Base-by-base conservation (phyloP, 2,329 filamentous ascomycete species). In the Sporothrix inflata region DNA sequence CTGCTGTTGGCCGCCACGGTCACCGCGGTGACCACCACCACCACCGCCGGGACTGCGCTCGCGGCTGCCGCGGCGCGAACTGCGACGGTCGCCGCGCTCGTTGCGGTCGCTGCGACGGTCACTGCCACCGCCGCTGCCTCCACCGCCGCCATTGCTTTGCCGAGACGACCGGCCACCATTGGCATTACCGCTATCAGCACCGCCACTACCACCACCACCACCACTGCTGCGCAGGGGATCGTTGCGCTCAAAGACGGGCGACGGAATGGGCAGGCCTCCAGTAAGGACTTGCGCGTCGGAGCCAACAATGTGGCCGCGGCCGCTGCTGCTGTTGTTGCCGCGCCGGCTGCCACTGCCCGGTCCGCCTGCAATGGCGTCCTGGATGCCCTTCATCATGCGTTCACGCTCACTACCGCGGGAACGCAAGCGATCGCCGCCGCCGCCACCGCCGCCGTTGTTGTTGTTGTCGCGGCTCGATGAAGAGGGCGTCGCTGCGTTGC, bases 221-320 rank as follows among this genome's bases (percentile, higher is more conserved):
- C 45, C 53, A 12, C 49, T 45, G 67, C 42, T 34, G n/a, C 42
- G 30, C 4, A 69, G 42, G 4, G 83, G 79, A 49, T 88, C 85
- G 38, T 81, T 60, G 34, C 84, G 83, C 73, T 89, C 87, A 27
- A 85, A 83, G 3, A 81, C 77, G 0, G 86, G 85, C 3, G 86
- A 87, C 65, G 81, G 81, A 24, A 82, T 81, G 24, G 84, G 85
- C 30, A 88, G 87, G 21, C 84, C 85, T 27, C 87, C 86, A 0
- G 85, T 85, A 2, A 89, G 81, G 4, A 87, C 85, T 76, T 89
- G 88, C 1, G 85, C 85, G 75, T 89, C 87, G 2, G 87, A 88
- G 21, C 84, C 84, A 21, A 82, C 85, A 47, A 89, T 77, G 72
- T 82, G 84, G 69, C 81, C 81, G 16, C 83, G 81, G 74, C 76